Conservation (phyloP, 2,329 filamentous ascomycete genomes). For the Trichoderma hamatum region DNA sequence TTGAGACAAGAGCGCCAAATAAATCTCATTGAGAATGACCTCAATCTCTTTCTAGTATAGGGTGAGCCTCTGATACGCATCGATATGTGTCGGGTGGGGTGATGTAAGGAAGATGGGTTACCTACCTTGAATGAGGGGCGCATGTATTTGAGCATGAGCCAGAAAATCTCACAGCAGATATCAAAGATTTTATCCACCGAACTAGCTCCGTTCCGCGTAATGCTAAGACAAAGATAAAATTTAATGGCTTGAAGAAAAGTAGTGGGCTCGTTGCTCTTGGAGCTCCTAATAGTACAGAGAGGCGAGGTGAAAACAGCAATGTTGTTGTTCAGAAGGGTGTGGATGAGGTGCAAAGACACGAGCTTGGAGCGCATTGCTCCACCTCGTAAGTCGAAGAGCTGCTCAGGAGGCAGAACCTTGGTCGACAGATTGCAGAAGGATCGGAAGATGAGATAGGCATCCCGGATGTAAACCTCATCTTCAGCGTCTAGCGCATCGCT, state of each 20-base stretch:
- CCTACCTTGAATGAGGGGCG: slow-evolving; percentile 86
- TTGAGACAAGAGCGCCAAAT: slow-evolving; percentile 87
- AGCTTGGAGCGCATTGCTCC: slow-evolving; percentile 98
- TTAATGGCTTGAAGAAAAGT: slow-evolving; percentile 94
- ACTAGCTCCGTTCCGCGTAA: slow-evolving; percentile 93
- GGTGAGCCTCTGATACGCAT: slow-evolving; percentile 34
- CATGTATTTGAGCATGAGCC: slow-evolving; percentile 94
- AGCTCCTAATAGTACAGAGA: slow-evolving; percentile 87
- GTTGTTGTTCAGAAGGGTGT: slow-evolving; percentile 94
- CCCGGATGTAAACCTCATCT: slow-evolving; percentile 95
- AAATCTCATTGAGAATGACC: slow-evolving; percentile 97
- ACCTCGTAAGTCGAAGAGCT: slow-evolving; percentile 88
- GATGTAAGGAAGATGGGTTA: neutral
- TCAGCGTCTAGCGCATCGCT: slow-evolving; percentile 68
- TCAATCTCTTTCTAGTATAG: slow-evolving; percentile 82
- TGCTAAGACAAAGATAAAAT: slow-evolving; percentile 92
- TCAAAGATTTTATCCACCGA: slow-evolving; percentile 92
- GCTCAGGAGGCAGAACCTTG: slow-evolving; percentile 84
- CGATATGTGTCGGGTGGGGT: neutral
- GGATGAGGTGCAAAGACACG: slow-evolving; percentile 91
- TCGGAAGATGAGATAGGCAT: slow-evolving; percentile 94
- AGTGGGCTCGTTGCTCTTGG: slow-evolving; percentile 83
- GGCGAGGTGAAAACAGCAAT: slow-evolving; percentile 89
- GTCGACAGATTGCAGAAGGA: slow-evolving; percentile 98
- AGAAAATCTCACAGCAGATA: slow-evolving; percentile 95